Evolutionary conservation across 257 asterid genomes (phyloP), one percentile per base, ranked within the genome.

Genomic region (Solanum chmielewskii): DNA sequence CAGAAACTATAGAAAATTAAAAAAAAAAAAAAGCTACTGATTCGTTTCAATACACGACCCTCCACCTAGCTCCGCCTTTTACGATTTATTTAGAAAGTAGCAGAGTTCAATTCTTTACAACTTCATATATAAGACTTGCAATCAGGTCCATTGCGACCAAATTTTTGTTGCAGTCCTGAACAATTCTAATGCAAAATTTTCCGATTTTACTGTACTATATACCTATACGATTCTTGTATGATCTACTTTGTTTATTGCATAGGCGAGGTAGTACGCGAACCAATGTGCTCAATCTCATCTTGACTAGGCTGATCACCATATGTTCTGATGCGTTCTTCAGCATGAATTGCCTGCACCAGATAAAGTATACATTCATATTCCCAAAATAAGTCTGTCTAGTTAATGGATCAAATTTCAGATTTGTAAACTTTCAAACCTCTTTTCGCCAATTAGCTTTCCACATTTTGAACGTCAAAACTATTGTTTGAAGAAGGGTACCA

Each of bases 401-500:
- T 37, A 73, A 74, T 74, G 47, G 52, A 74, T 37, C 52, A 74
- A 74, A 75, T 75, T 75, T 75, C 21, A 75, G 35, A 75, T 21
- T 21, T 75, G 83, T 75, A 21, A 75, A 42, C 35, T 44, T 64
- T 18, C 18, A n/a, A 60, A 31, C 98, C 98, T 96, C 99, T 88
- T 85, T 91, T 62, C 35, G 83, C 99, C 99, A 96, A 64, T 93
- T 92, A 39, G 93, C 88, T 33, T 92, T 91, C 86, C 88, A 88
- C 39, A 95, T 91, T 21, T 52, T 80, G 60, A 86, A 15, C 3
- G 81, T 29, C 86, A 96, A 66, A 37, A 94, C 39, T 49, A 91
- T 59, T 1, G 99, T 96, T 87, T 96, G 99, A 49, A 95, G 93
- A 74, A 96, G 15, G 84, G 92, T 90, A 62, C 99, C 98, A 4